These are phyloP conservation scores for Hypoxylon perforatum DNA, from an alignment of 495 filamentous ascomycete genomes.

Conservation along the genomic window DNA sequence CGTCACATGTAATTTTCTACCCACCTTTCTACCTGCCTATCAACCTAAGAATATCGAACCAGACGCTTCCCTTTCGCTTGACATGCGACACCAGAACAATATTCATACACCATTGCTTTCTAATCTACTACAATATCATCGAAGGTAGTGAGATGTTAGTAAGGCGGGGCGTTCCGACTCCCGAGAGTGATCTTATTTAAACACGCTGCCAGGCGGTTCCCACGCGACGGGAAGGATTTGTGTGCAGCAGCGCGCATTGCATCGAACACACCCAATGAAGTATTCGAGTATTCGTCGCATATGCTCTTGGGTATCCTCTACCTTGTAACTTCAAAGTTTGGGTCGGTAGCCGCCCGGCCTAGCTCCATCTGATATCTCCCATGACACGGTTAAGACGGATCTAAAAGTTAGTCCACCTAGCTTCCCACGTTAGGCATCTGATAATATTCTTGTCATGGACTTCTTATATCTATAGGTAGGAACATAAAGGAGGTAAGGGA, in stretches of 20 bases:
- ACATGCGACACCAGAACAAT: too few relatives aligned
- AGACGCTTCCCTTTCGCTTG: too few relatives aligned
- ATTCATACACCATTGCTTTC: too few relatives aligned
- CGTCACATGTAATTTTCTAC: not conserved
- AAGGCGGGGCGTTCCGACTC: constrained; percentile 12
- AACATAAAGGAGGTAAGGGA: not conserved
- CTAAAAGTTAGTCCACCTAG: constrained; percentile 2
- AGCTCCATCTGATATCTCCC: not conserved
- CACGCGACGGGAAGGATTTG: constrained; percentile 20
- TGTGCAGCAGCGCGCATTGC: constrained; percentile 18
- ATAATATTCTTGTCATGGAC: too few relatives aligned
- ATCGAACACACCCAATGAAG: constrained; percentile 15
- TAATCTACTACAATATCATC: not conserved
- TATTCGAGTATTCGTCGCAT: too few relatives aligned
- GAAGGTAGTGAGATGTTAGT: not conserved
- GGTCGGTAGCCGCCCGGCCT: constrained; percentile 32
- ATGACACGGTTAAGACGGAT: constrained; percentile 20
- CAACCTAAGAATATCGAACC: too few relatives aligned
- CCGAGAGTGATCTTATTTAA: constrained; percentile 18
- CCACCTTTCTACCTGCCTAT: not conserved
- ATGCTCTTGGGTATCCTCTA: not conserved
- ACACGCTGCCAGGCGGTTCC: not conserved
- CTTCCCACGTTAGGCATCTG: too few relatives aligned
- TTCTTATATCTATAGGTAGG: too few relatives aligned
- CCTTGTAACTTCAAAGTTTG: constrained; percentile 13